Base-by-base conservation (phyloP, 179 eudicot genomes). In the Silene noctiflora region DNA sequence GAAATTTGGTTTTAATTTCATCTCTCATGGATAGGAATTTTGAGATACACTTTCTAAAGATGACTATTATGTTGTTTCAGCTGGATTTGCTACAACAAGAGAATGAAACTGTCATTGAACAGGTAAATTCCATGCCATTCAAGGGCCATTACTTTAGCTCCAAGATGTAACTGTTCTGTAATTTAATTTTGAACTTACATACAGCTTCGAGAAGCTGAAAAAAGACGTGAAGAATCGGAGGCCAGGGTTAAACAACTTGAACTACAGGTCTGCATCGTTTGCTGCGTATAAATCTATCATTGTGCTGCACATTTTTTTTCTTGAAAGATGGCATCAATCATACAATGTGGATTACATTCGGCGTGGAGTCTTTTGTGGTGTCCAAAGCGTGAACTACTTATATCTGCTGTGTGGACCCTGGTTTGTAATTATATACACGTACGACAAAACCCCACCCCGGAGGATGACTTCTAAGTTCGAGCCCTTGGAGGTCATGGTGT, bases 31-130 rank as follows among this genome's bases (percentile, higher is more conserved):
- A 65, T 64, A 59, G 10, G 16, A 53, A 33, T 58, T 42, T 10
- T 74, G 20, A 12, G 39, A 76, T 31, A 29, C 10, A 29, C 63
- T 59, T 64, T 24, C 24, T 48, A 55, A 76, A 67, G 76, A 59
- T 88, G 77, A 61, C 78, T 81, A 7, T 74, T 14, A 46, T 74
- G 46, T 46, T 67, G 76, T 80, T 91, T 91, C 99, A 95, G 99
- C 87, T 95, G 81, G 99, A 95, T 78, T 87, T 95, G 93, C 85
- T 95, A 77, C 95, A 94, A 84, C 97, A 92, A 81, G 98, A 94
- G 84, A 92, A 94, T 84, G 98, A 94, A 56, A 78, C 77, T 69
- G 78, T 94, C 71, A 75, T 87, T 77, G 98, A 91, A 74, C 88
- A 88, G 93, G 98, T 90, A 79, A 73, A 75, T 55, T 70, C 46